Evolutionary conservation across 2,329 filamentous ascomycete species (phyloP).

Genomic region (Colletotrichum eleusines): DNA sequence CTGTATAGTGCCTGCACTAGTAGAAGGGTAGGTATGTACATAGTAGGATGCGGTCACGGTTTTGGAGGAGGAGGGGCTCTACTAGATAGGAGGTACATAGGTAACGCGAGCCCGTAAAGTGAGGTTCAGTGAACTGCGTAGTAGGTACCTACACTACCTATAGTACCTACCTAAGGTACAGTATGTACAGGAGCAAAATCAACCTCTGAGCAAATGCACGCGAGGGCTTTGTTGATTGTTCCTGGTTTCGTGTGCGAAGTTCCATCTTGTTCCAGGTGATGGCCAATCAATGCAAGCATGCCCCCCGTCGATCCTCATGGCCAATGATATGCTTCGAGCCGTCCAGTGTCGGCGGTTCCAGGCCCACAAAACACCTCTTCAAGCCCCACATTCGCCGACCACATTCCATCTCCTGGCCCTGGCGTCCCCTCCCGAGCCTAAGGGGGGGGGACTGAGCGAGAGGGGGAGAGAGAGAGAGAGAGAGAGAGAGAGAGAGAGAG

Average conservation of each 20-base stretch:
- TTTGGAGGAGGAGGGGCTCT: too few relatives aligned
- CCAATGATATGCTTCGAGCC: conserved; percentile 16
- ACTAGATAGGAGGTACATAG: too few relatives aligned
- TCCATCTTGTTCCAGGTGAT: conserved; percentile 40
- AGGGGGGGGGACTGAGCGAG: background rate
- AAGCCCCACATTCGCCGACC: conserved; percentile 16
- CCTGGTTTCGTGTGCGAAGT: conserved; percentile 42
- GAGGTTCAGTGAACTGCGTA: too few relatives aligned
- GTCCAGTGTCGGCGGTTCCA: conserved; percentile 10
- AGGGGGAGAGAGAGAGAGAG: background rate
- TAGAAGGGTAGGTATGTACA: background rate
- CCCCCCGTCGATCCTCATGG: background rate
- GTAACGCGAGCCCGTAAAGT: too few relatives aligned
- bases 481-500: background rate
- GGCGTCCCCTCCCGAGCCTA: background rate
- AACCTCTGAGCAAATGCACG: conserved; percentile 1
- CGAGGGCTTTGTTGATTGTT: conserved; percentile 26
- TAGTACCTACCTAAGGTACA: too few relatives aligned
- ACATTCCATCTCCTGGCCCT: conserved; percentile 27
- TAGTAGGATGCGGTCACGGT: too few relatives aligned
- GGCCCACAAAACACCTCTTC: conserved; percentile 16
- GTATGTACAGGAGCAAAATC: background rate
- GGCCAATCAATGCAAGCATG: conserved; percentile 37
- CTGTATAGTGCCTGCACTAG: too few relatives aligned
- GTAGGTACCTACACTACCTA: too few relatives aligned